A percentile compares a stretch with the other conserved stretches of the same genome.
These are phyloP conservation scores for Penicillium taxi DNA, from an alignment of 495 filamentous ascomycete genomes.

Conservation along the genomic window DNA sequence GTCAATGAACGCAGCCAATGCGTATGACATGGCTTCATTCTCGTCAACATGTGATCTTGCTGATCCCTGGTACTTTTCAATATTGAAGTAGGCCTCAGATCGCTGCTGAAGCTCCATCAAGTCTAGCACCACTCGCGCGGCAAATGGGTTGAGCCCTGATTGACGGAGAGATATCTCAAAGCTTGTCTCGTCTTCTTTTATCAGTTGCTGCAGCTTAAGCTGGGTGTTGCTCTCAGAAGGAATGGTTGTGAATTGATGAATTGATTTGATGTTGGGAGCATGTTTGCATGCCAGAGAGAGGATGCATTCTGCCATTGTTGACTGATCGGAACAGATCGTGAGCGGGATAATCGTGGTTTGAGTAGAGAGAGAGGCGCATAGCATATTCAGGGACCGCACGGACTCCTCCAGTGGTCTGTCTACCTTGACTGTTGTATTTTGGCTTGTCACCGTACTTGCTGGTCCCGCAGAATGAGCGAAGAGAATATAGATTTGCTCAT, in stretches of 20 bases:
- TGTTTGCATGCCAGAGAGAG: background rate
- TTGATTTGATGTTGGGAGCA: background rate
- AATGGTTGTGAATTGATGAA: background rate
- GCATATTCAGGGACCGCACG: background rate
- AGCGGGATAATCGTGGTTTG: background rate
- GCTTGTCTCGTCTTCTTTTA: constrained; percentile 1
- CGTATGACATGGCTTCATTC: no score
- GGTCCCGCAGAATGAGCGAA: constrained; percentile 26
- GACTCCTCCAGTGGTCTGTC: constrained; percentile 36
- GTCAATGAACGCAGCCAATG: no score
- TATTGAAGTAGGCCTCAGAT: no score
- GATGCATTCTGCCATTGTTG: background rate
- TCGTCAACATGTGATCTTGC: no score
- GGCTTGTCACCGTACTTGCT: background rate
- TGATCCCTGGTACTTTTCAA: no score
- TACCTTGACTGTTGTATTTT: constrained; percentile 2
- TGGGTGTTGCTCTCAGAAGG: background rate
- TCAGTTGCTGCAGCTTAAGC: background rate
- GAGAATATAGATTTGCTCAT: constrained; percentile 65
- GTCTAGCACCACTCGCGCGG: constrained; percentile 62
- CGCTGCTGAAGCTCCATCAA: no score
- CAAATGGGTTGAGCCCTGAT: constrained; percentile 74
- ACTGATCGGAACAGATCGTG: background rate
- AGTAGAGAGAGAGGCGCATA: background rate
- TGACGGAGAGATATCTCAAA: constrained; percentile 69